phyloP scores from a whole-genome alignment of 805 yeast genomes.

The Candida ortonii region DNA sequence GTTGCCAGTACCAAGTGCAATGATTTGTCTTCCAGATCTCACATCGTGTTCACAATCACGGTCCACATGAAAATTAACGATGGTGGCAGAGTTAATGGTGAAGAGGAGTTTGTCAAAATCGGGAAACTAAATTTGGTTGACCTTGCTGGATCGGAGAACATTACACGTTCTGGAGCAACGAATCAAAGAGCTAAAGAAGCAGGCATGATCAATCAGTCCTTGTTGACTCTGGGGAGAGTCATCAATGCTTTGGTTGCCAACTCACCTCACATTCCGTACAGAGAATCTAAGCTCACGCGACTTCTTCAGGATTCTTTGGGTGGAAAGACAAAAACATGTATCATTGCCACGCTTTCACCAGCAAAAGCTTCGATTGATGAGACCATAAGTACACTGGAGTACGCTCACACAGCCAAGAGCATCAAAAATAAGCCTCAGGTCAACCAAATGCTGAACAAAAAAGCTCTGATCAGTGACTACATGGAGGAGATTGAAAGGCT shows the following conservation, averaged over 20 bases:
- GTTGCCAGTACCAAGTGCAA: conserved; percentile 79
- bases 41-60: conserved; percentile 73
- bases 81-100: conserved; percentile 36
- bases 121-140: conserved; percentile 82
- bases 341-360: conserved; percentile 86
- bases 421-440: conserved; percentile 72
- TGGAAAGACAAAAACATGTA: conserved; percentile 81
- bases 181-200: conserved; percentile 86
- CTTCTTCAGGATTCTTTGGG: conserved; percentile 82
- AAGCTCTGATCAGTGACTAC: conserved; percentile 51
- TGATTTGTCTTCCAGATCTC: conserved; percentile 75
- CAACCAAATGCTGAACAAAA: conserved; percentile 59
- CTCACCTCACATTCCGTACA: conserved; percentile 72
- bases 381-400: conserved; percentile 79
- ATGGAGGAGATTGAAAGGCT: conserved; percentile 53
- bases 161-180: conserved; percentile 78
- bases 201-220: conserved; percentile 85
- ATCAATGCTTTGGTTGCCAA: conserved; percentile 65
- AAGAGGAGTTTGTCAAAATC: conserved; percentile 48
- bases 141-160: conserved; percentile 89
- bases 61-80: conserved; percentile 50
- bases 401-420: conserved; percentile 82
- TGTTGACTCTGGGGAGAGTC: conserved; percentile 76
- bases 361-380: conserved; percentile 76
- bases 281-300: conserved; percentile 80